Conservation (phyloP, 768 basidiomycete genomes). For the Termitomyces sp. region DNA sequence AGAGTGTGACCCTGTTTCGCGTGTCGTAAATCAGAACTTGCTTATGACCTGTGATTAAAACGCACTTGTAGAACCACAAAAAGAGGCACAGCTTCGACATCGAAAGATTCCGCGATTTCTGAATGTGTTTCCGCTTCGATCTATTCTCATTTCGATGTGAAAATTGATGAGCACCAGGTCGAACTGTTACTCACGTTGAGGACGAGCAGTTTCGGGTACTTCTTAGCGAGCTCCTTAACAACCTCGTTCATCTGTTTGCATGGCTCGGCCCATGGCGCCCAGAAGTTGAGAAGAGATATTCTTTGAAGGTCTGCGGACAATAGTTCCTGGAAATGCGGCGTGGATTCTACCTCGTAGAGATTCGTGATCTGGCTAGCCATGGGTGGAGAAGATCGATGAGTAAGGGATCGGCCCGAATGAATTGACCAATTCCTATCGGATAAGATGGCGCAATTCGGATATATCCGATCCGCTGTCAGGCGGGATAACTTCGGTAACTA, state of each 20-base stretch:
- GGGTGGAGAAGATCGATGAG: constrained; percentile 10
- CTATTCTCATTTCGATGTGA: constrained; percentile 30
- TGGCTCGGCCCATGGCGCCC: constrained; percentile 91
- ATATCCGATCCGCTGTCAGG: constrained; percentile 7
- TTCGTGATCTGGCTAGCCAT: constrained; percentile 19
- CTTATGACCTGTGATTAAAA: background rate
- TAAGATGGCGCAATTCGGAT: constrained; percentile 19
- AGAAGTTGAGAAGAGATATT: constrained; percentile 89
- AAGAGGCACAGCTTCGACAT: constrained; percentile 84
- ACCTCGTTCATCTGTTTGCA: constrained; percentile 88
- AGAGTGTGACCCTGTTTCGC: constrained; percentile 78
- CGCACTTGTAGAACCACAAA: constrained; percentile 79
- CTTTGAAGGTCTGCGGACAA: constrained; percentile 75
- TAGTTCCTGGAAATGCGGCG: constrained; percentile 69
- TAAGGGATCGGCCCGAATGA: constrained; percentile 3
- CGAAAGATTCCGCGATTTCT: constrained; percentile 91
- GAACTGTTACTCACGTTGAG: constrained; percentile 51
- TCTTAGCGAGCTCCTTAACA: constrained; percentile 66
- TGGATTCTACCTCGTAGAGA: constrained; percentile 46
- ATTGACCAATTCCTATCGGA: constrained; percentile 10
- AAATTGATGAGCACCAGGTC: background rate
- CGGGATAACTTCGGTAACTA: background rate
- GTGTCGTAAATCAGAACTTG: background rate
- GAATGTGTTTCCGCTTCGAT: constrained; percentile 78
- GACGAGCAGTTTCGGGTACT: constrained; percentile 65